Conservation (phyloP, 2,329 filamentous ascomycete genomes). For the Trichoderma sp. region DNA sequence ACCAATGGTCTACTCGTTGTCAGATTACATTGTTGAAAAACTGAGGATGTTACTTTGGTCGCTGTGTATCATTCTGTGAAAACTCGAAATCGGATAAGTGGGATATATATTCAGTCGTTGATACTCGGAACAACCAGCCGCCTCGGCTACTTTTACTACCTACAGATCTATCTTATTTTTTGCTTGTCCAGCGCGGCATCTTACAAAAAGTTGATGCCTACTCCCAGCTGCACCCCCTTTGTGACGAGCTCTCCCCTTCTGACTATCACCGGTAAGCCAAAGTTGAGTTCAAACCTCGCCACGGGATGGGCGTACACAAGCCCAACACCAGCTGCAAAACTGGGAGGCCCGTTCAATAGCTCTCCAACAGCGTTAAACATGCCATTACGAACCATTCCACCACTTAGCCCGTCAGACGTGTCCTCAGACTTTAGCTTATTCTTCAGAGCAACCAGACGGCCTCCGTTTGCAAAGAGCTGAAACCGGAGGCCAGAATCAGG, state of each 20-base stretch:
- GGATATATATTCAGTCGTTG: slow-evolving; percentile 1
- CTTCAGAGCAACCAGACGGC: slow-evolving; percentile 76
- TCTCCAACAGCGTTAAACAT: slow-evolving; percentile 67
- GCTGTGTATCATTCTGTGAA: neutral
- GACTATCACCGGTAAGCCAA: slow-evolving; percentile 81
- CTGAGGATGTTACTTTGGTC: neutral
- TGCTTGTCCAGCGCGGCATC: neutral
- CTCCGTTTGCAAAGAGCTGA: slow-evolving; percentile 89
- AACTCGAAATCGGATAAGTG: neutral
- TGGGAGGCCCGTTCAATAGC: slow-evolving; percentile 75
- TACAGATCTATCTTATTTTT: neutral
- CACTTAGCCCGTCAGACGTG: slow-evolving; percentile 40
- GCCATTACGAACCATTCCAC: slow-evolving; percentile 52
- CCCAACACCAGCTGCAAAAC: slow-evolving; percentile 82
- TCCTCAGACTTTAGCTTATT: slow-evolving; percentile 54
- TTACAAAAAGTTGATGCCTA: slow-evolving; percentile 93
- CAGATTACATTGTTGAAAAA: neutral
- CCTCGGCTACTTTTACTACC: neutral
- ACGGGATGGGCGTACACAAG: slow-evolving; percentile 94
- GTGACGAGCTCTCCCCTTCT: slow-evolving; percentile 82
- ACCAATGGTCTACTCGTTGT: neutral
- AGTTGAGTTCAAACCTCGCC: slow-evolving; percentile 93
- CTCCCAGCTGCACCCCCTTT: slow-evolving; percentile 93
- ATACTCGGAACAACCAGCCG: neutral
- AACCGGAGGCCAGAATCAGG: slow-evolving; percentile 82